Evolutionary conservation across 1,284 basidiomycete species (phyloP), one percentile per base, ranked within the genome.

Genomic region (Leucoagaricus sp.): DNA sequence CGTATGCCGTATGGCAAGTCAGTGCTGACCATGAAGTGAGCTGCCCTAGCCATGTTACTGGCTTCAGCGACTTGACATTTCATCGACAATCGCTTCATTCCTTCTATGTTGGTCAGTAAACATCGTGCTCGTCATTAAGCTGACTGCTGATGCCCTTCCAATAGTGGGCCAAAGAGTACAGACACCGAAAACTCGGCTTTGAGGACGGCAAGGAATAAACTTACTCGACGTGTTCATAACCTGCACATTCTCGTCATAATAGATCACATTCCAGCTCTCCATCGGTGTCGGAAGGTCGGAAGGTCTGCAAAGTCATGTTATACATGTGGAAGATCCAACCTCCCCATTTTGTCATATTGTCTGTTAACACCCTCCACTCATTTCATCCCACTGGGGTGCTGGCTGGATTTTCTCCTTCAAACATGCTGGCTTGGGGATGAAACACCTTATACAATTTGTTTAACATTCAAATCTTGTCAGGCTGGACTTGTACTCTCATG

Each of bases 1-100:
- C 81, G 13, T 87, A 82, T 59, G 82, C 75, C 8, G 77, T 80
- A 8, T 89, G 83, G 80, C 77, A 71, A 40, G 67, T 87, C 51
- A 87, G 86, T 61, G 83, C 85, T 10, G 81, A 82, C 53, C 76
- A 78, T 60, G 87, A 89, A 80, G 87, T 87, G 60, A 63, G 75
- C 64, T 2, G 36, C 23, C 13, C 9, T n/a, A n/a, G n/a, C n/a
- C n/a, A n/a, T 31, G 28, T 31, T 25, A 23, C 31, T 53, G 36
- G 13, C 41, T 47, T 31, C 13, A 4, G 31, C 44, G 29, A n/a
- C 33, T 33, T n/a, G n/a, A n/a, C n/a, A n/a, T n/a, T n/a, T n/a
- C n/a, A n/a, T n/a, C n/a, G n/a, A n/a, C n/a, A n/a, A 69, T 55
- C 74, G 79, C 42, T 76, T 78, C 10, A 87, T 87, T 65, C 85